Conservation (phyloP, 345 rosid genomes). For the Erucastrum elatum region DNA sequence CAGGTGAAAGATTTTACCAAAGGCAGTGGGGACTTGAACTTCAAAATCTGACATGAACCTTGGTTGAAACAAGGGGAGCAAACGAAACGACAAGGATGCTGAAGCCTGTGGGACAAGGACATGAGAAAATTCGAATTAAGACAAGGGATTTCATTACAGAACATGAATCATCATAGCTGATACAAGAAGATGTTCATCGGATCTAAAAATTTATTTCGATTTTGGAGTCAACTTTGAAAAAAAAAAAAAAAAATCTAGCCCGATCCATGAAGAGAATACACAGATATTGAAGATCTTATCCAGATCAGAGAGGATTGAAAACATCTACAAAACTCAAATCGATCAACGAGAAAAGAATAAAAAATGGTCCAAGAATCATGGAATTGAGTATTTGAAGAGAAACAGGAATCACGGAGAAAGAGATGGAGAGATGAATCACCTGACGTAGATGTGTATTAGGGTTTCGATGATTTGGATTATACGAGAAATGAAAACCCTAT, state of each 20-base stretch:
- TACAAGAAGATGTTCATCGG: not conserved
- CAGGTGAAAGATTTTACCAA: conserved; percentile 32
- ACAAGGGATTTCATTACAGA: not conserved
- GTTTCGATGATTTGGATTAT: conserved; percentile 26
- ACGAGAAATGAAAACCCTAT: conserved; percentile 23
- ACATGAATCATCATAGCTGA: not conserved
- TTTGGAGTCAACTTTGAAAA: not conserved
- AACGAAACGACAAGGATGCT: not conserved
- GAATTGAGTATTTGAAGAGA: not conserved
- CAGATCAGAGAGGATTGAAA: not conserved
- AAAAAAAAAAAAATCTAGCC: not conserved
- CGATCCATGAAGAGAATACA: not conserved
- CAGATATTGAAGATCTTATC: not conserved
- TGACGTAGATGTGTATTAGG: conserved; percentile 25
- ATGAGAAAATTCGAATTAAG: not conserved
- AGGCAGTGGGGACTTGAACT: conserved; percentile 45
- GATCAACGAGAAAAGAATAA: not conserved
- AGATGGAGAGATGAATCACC: conserved; percentile 13
- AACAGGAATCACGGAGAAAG: not conserved
- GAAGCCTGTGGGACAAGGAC: not conserved
- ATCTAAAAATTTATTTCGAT: not conserved
- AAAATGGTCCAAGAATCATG: not conserved
- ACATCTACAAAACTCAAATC: not conserved
- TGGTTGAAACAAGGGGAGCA: conserved; percentile 29
- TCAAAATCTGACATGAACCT: conserved; percentile 55